Conservation (phyloP, 2,329 filamentous ascomycete genomes). For the Mycocentrospora acerina region DNA sequence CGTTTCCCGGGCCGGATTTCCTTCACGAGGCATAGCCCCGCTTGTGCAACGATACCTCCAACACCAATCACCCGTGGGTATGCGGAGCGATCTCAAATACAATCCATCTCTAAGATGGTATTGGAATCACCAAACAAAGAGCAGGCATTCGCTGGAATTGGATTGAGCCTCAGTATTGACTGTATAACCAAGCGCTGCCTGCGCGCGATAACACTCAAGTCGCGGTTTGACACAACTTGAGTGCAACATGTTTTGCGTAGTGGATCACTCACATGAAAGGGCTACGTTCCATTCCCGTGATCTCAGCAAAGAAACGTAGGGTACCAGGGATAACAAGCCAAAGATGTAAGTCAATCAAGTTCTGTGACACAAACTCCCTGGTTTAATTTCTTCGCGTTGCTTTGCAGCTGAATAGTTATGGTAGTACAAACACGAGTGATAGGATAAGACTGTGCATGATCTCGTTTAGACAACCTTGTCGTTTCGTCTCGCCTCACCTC, state of each 20-base stretch:
- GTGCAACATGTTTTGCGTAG: conserved; percentile 18
- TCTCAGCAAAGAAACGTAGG: neutral
- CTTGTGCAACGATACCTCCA: conserved; percentile 26
- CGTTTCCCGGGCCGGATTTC: too few relatives aligned
- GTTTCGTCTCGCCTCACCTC: conserved; percentile 1
- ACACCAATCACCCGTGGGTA: conserved; percentile 35
- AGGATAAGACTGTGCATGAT: conserved; percentile 2
- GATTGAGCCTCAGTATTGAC: conserved; percentile 20
- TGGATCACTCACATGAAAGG: neutral
- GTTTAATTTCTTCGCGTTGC: conserved; percentile 1
- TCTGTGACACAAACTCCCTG: conserved; percentile 10
- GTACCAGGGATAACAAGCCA: conserved; percentile 13
- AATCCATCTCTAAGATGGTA: conserved; percentile 17
- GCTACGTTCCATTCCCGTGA: neutral
- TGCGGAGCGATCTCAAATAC: conserved; percentile 18
- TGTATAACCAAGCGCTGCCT: conserved; percentile 18
- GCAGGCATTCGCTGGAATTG: conserved; percentile 9
- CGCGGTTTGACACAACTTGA: conserved; percentile 19
- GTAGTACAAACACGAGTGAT: neutral
- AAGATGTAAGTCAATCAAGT: conserved; percentile 11
- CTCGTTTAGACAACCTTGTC: conserved; percentile 11
- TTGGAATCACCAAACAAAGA: neutral
- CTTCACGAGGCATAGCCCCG: conserved; percentile 16
- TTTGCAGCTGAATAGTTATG: neutral
- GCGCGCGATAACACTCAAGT: conserved; percentile 26